Percentiles rank a stretch among this genome's conserved stretches.
phyloP scores from a whole-genome alignment of 257 asterid species.

The Coffea eugenioides region DNA sequence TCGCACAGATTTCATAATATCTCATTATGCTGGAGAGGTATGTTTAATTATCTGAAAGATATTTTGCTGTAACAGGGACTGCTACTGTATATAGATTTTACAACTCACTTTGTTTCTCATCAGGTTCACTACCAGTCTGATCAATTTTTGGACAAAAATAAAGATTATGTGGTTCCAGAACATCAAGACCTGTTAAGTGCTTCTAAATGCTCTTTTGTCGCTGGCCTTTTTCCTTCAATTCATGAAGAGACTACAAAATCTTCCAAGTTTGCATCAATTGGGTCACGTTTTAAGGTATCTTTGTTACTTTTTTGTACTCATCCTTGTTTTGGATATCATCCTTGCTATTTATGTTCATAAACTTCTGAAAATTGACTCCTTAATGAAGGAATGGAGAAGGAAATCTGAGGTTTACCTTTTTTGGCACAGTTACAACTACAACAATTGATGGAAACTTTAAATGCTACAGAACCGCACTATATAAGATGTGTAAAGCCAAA shows the following conservation, averaged over 20 bases:
- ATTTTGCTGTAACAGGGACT: constrained; percentile 13
- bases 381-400: neutral
- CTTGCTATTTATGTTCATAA: neutral
- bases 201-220: constrained; percentile 88
- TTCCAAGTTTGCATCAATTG: constrained; percentile 94
- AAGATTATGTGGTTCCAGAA: constrained; percentile 95
- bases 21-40: constrained; percentile 99
- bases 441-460: constrained; percentile 87
- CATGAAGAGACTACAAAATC: constrained; percentile 82
- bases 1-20: constrained; percentile 82
- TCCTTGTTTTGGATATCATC: neutral
- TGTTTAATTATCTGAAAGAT: constrained; percentile 26
- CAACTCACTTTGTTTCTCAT: constrained; percentile 31
- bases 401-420: constrained; percentile 15
- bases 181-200: constrained; percentile 89
- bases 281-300: constrained; percentile 93
- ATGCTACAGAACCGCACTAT: constrained; percentile 95
- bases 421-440: constrained; percentile 88
- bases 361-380: neutral
- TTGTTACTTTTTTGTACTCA: constrained; percentile 13
- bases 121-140: constrained; percentile 95
- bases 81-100: constrained; percentile 15
- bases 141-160: constrained; percentile 96
- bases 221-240: constrained; percentile 93
- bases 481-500: constrained; percentile 98